Evolutionary conservation across 352 stramenopile genomes (phyloP).

Genomic region (Poterioochromonas sp.): DNA sequence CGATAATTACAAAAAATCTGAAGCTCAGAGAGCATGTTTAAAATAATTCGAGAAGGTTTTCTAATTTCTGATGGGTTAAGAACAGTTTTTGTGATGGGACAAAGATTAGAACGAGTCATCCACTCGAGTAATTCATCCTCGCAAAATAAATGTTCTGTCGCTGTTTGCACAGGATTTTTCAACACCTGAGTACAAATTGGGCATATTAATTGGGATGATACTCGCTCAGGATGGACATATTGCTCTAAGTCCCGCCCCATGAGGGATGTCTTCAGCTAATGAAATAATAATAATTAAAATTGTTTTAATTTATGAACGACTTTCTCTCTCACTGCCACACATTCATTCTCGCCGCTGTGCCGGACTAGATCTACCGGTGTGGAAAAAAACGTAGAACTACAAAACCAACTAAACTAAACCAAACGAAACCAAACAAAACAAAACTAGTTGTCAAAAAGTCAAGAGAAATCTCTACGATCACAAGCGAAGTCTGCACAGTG

Average conservation of each 20-base stretch:
- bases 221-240: constrained; percentile 19
- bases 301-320: too few species aligned
- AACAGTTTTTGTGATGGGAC: constrained; percentile 3
- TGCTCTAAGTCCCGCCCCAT: constrained; percentile 25
- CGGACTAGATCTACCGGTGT: too few species aligned
- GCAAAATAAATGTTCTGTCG: constrained; percentile 36
- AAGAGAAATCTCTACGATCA: too few species aligned
- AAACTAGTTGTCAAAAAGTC: too few species aligned
- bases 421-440: too few species aligned
- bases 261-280: too few species aligned
- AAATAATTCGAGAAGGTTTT: background rate
- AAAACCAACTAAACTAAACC: too few species aligned
- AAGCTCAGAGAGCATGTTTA: constrained; percentile 23
- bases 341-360: too few species aligned
- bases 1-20: constrained; percentile 1
- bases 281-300: too few species aligned
- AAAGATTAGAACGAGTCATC: constrained; percentile 31
- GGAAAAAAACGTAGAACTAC: too few species aligned
- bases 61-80: constrained; percentile 14
- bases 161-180: constrained; percentile 33
- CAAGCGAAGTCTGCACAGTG: too few species aligned
- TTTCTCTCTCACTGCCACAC: too few species aligned
- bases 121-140: constrained; percentile 32
- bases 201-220: constrained; percentile 30
- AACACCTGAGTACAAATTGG: constrained; percentile 30